phyloP scores from a whole-genome alignment of 176 grass and related monocot genomes.

The Microstegium vimineum region DNA sequence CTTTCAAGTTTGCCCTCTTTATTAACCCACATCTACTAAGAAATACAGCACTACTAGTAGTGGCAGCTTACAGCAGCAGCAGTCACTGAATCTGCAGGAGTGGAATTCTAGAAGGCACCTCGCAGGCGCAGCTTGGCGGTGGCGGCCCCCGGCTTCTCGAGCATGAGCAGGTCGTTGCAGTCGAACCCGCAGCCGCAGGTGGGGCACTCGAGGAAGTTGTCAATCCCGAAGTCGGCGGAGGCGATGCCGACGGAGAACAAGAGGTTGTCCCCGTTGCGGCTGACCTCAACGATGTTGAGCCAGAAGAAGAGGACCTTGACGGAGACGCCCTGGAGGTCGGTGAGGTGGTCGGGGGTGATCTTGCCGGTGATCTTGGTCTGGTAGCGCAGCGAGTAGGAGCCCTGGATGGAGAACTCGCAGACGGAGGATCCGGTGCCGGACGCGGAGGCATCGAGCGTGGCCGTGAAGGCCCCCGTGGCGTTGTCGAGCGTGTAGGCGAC shows the following conservation, averaged over 20 bases:
- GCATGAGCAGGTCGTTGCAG: slow-evolving; percentile 35
- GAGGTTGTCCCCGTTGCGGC: slow-evolving; percentile 50
- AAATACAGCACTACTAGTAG: neutral
- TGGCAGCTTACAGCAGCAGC: neutral
- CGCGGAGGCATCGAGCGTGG: slow-evolving; percentile 41
- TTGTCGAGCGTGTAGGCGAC: slow-evolving; percentile 64
- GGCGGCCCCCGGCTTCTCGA: neutral
- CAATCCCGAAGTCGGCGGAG: slow-evolving; percentile 75
- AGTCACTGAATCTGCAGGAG: neutral
- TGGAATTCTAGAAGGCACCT: slow-evolving; percentile 48
- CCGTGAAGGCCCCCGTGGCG: slow-evolving; percentile 72
- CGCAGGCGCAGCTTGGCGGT: slow-evolving; percentile 25
- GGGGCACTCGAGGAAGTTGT: slow-evolving; percentile 78
- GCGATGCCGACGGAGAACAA: slow-evolving; percentile 88
- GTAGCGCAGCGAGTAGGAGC: slow-evolving; percentile 88
- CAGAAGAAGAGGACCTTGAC: slow-evolving; percentile 93
- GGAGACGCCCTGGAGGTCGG: slow-evolving; percentile 60
- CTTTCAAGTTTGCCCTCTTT: neutral
- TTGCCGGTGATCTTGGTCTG: slow-evolving; percentile 59
- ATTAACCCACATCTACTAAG: slow-evolving; percentile 31
- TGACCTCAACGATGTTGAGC: slow-evolving; percentile 91
- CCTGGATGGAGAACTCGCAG: slow-evolving; percentile 78
- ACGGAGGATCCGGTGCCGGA: slow-evolving; percentile 22
- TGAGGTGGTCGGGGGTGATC: slow-evolving; percentile 49
- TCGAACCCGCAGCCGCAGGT: slow-evolving; percentile 87